Evolutionary conservation across 768 basidiomycete genomes (phyloP), one percentile per base, ranked within the genome.

Genomic region (Boletus bicolor): DNA sequence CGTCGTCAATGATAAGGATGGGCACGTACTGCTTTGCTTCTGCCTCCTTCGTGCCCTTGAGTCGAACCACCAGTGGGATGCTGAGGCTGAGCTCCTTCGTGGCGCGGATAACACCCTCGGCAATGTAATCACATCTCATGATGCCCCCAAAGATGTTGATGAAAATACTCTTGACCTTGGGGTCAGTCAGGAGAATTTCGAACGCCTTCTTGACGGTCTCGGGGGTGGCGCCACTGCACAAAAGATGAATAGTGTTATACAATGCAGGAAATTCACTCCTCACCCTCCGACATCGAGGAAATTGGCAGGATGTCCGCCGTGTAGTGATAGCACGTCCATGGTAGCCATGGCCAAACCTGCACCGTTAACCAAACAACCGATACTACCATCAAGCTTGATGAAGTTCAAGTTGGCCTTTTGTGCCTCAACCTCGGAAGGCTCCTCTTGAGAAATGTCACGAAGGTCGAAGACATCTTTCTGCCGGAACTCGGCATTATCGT

Each of bases 161-260:
- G 72, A 98, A 98, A 65, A 99, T 99, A 55, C 91, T 91, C 81
- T 95, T 96, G 65, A 98, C 96, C 70, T 91, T 91, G 60, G 87
- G 85, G 68, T 98, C 94, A 44, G 83, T 75, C 24, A 96, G 79
- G 24, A 99, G 81, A 63, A 99, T 91, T 75, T 98, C 94, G 65
- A 99, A 99, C 3, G 97, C 97, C 75, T 95, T 98, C 82, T 98
- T 99, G 64, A 99, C 97, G 5, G 97, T 98, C 68, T 97, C 92
- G n/a, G 97, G 94, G 14, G 96, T 98, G 35, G 97, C 97, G 65
- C 96, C 95, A 70, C 91, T 91, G 67, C 3, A 55, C 26, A n/a
- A 51, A 21, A 28, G 36, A 50, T 57, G 58, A 45, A 9, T 19
- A 36, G 36, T n/a, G 8, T 56, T 14, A 36, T 32, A 28, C 17